These are phyloP conservation scores for Leptodontidium sp. DNA, from an alignment of 2,329 filamentous ascomycete genomes.

Conservation along the genomic window DNA sequence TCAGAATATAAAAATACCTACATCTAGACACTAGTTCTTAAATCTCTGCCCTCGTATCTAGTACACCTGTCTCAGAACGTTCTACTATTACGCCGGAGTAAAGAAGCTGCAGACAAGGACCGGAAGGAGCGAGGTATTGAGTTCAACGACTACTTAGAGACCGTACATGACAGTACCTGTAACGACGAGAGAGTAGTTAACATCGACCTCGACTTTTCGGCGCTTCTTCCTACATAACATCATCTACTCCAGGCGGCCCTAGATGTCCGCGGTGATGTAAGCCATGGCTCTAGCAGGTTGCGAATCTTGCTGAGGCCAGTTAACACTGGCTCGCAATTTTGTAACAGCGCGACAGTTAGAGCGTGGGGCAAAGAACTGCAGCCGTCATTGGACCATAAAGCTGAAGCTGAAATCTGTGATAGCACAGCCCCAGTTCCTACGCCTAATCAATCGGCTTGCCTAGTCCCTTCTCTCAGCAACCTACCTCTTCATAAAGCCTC, in stretches of 20 bases:
- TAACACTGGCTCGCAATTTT: background rate
- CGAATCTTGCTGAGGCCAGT: background rate
- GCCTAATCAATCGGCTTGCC: no score
- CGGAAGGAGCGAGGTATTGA: background rate
- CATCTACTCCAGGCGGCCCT: background rate
- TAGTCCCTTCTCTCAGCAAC: background rate
- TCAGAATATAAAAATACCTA: background rate
- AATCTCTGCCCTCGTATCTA: background rate
- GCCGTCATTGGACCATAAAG: background rate
- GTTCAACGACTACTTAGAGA: background rate
- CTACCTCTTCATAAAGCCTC: background rate
- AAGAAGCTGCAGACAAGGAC: background rate
- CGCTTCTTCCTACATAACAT: background rate
- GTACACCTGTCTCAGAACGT: background rate
- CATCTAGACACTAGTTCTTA: background rate
- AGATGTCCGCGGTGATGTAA: background rate
- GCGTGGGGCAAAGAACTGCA: constrained; percentile 3
- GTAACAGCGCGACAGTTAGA: background rate
- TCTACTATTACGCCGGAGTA: background rate
- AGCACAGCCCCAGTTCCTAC: no score
- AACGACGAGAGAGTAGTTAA: background rate
- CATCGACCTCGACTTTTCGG: background rate
- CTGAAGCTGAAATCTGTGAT: constrained; percentile 1
- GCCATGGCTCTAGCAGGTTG: background rate
- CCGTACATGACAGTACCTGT: background rate